Base-by-base conservation (phyloP, 768 basidiomycete species). In the Boletellus ananas region DNA sequence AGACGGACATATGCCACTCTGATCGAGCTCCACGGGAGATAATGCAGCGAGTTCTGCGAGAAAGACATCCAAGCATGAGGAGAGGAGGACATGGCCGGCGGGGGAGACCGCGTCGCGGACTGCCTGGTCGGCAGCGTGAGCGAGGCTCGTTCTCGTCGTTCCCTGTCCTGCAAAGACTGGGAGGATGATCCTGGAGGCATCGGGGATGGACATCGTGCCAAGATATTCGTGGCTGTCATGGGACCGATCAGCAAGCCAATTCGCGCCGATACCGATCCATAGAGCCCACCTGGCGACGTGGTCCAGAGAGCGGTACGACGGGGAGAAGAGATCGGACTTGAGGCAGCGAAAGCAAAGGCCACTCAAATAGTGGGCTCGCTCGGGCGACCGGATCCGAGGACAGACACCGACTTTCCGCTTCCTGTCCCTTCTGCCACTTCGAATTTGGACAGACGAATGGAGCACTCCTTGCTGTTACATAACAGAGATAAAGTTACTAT, bases 121-220 rank as follows among this genome's bases (percentile, higher is more conserved):
- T 6, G 75, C 74, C 58, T 73, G 73, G 21, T 69, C 64, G 7
- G 65, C 64, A 14, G 70, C 67, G 29, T 64, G 60, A 14, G 54
- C 46, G 23, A 70, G 53, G 41, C 68, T 69, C 20, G 69, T 53
- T 12, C 65, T 63, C 11, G 69, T 43, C 3, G 75, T 72, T 3
- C 79, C 83, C 58, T 84, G 83, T 6, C 82, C 81, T 38, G 78
- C 71, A 56, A 84, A 84, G 16, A 81, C 63, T 4, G 79, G 82
- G 39, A 84, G 57, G 23, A 57, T 12, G 51, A 68, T 45, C 18
- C n/a, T 36, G 9, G 10, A 38, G 0, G 29, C 12, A 23, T 43
- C 40, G 46, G 50, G 46, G 54, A 36, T 29, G 23, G 34, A 20
- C 56, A 59, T 60, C 11, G 43, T 23, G 29, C 27, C 39, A 38